Conservation (phyloP, 1,284 basidiomycete species). For the Taiwanofungus camphoratus region DNA sequence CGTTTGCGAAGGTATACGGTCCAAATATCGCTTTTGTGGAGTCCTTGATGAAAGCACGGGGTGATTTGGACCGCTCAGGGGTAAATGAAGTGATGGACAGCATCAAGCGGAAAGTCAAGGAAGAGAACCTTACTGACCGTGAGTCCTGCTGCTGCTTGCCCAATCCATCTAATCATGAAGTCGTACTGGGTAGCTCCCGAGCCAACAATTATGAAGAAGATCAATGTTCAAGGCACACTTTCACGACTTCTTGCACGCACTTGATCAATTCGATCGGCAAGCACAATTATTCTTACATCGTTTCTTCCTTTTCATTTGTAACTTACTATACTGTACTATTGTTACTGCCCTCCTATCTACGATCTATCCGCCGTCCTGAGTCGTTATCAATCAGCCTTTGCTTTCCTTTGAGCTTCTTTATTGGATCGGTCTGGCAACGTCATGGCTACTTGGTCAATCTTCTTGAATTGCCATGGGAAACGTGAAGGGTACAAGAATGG, state of each 20-base stretch:
- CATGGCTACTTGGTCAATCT: conserved; percentile 84
- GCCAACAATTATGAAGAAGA: conserved; percentile 84
- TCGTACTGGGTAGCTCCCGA: conserved; percentile 52
- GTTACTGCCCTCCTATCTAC: not conserved
- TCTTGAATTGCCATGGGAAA: conserved; percentile 95
- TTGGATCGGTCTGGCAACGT: conserved; percentile 65
- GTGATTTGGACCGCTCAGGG: conserved; percentile 84
- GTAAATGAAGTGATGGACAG: conserved; percentile 95
- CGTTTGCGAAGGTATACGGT: conserved; percentile 94
- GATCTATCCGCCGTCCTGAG: too few relatives aligned
- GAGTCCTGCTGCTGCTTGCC: conserved; percentile 36
- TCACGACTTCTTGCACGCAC: conserved; percentile 49
- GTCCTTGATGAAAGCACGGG: conserved; percentile 81
- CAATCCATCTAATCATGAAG: conserved; percentile 12
- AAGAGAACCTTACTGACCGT: conserved; percentile 83
- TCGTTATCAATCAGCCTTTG: conserved; percentile 12
- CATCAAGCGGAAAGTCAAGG: conserved; percentile 87
- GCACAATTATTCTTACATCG: not conserved
- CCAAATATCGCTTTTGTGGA: conserved; percentile 93
- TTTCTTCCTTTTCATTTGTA: not conserved
- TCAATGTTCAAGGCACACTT: conserved; percentile 69
- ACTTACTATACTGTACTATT: not conserved
- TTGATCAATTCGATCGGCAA: not conserved
- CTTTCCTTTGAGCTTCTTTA: conserved; percentile 15
- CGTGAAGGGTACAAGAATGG: conserved; percentile 94